These are phyloP conservation scores for Daldinia childiae DNA, from an alignment of 495 filamentous ascomycete species.

Conservation along the genomic window DNA sequence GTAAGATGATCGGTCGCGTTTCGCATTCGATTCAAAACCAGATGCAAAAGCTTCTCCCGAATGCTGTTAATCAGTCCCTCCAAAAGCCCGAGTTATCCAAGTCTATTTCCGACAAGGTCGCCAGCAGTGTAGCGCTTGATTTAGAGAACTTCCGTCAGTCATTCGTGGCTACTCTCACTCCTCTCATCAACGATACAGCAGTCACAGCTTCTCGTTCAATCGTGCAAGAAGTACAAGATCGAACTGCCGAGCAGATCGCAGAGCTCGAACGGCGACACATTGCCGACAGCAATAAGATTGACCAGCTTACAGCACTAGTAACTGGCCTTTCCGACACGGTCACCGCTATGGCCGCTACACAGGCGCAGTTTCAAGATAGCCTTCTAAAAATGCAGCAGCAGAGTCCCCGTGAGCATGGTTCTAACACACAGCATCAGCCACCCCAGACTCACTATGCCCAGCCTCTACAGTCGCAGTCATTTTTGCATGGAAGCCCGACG, in stretches of 20 bases:
- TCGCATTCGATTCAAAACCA: constrained; percentile 68
- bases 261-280: constrained; percentile 74
- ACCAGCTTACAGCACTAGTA: constrained; percentile 79
- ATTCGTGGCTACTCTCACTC: constrained; percentile 69
- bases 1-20: constrained; percentile 58
- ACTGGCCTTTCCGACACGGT: constrained; percentile 76
- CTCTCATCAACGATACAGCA: constrained; percentile 66
- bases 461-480: constrained; percentile 30
- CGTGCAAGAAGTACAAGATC: constrained; percentile 69
- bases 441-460: constrained; percentile 18
- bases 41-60: constrained; percentile 60
- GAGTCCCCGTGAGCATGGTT: constrained; percentile 35
- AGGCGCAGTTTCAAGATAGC: constrained; percentile 69
- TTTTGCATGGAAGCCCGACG: constrained; percentile 42
- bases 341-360: constrained; percentile 71
- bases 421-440: constrained; percentile 38
- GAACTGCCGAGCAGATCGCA: constrained; percentile 68
- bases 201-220: constrained; percentile 67
- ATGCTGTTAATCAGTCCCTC: constrained; percentile 62
- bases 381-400: constrained; percentile 66
- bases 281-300: constrained; percentile 79
- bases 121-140: constrained; percentile 68
- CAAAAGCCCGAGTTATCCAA: constrained; percentile 75
- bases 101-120: constrained; percentile 73
- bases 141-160: constrained; percentile 75